A percentile compares a stretch with the other conserved stretches of the same genome.
Conservation (phyloP, 306 rosid genomes). For the Erythrophleum fordii region DNA sequence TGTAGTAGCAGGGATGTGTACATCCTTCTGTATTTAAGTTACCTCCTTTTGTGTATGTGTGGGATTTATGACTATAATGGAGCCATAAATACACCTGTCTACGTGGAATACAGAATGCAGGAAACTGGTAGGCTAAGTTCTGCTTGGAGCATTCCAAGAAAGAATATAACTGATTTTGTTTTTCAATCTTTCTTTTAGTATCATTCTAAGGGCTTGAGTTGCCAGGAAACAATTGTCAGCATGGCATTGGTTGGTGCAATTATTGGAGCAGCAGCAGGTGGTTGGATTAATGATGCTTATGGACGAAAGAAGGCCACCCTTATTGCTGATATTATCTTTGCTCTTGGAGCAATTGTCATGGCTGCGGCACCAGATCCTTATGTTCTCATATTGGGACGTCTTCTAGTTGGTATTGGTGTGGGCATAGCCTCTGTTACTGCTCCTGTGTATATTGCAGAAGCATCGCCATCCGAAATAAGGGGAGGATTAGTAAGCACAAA, state of each 20-base stretch:
- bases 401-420: constrained; percentile 79
- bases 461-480: constrained; percentile 90
- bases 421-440: constrained; percentile 91
- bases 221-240: constrained; percentile 91
- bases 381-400: constrained; percentile 80
- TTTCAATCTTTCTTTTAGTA: background rate
- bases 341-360: constrained; percentile 75
- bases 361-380: constrained; percentile 87
- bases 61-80: background rate
- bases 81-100: background rate
- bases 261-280: constrained; percentile 86
- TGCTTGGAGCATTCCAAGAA: background rate
- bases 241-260: constrained; percentile 93
- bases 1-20: background rate
- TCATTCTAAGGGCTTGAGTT: constrained; percentile 11
- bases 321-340: constrained; percentile 73
- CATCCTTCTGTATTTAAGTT: background rate
- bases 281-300: constrained; percentile 83
- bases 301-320: constrained; percentile 95
- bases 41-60: background rate
- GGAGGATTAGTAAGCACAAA: constrained; percentile 89
- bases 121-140: background rate
- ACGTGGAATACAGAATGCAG: background rate
- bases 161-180: background rate
- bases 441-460: constrained; percentile 92